Percentiles rank a stretch among this genome's conserved stretches.
Conservation (phyloP, 768 basidiomycete species). For the Kwoniella sp. region DNA sequence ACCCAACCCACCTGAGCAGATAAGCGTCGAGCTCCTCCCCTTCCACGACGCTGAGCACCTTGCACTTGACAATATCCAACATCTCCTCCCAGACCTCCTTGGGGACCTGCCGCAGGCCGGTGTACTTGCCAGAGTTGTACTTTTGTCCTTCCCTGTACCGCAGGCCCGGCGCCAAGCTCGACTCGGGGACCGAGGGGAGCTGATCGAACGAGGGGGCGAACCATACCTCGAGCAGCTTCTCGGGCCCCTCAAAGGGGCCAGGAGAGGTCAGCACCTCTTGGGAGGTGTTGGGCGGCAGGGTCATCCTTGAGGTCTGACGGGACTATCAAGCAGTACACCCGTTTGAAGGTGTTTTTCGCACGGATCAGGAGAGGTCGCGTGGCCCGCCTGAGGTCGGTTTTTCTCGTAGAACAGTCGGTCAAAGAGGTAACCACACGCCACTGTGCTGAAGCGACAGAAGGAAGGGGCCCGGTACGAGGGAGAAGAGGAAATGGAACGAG, state of each 20-base stretch:
- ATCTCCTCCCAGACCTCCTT: conserved; percentile 87
- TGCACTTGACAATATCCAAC: conserved; percentile 94
- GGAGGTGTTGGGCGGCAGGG: not conserved
- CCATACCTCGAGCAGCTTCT: conserved; percentile 96
- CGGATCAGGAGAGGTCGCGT: no score
- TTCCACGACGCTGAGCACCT: conserved; percentile 82
- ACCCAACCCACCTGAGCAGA: conserved; percentile 71
- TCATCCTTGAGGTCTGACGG: no score
- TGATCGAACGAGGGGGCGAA: conserved; percentile 73
- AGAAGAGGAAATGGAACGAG: no score
- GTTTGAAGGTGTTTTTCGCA: no score
- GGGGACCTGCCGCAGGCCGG: conserved; percentile 72
- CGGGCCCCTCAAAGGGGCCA: conserved; percentile 59
- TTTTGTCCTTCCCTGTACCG: conserved; percentile 30
- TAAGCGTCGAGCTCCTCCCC: conserved; percentile 93
- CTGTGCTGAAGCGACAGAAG: no score
- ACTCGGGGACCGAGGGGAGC: conserved; percentile 52
- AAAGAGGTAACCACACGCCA: no score
- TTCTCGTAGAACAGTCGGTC: no score
- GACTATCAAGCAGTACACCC: no score
- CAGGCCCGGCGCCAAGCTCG: not conserved
- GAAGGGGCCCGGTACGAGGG: no score
- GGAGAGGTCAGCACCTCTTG: conserved; percentile 11
- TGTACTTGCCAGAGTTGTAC: conserved; percentile 52
- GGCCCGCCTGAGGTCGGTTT: no score